Evolutionary conservation across 2,329 filamentous ascomycete genomes (phyloP), one percentile per base, ranked within the genome.

Genomic region (Proliferodiscus dingleyae): DNA sequence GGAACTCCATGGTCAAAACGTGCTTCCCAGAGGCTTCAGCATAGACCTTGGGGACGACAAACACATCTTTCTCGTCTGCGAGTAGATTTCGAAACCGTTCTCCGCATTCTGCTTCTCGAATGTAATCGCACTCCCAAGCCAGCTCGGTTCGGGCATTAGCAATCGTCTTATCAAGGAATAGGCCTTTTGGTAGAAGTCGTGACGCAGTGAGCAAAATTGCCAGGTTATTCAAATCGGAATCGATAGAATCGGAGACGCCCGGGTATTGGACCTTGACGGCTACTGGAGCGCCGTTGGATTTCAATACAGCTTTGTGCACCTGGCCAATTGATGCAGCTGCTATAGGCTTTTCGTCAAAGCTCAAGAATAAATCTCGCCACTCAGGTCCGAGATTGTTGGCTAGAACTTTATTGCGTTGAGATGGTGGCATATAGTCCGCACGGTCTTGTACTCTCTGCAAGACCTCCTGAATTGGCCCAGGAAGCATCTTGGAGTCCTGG

Each of bases 191-290:
- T 1, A 98, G 75, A 21, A 98, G 78, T 46, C 87, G 83, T 4
- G 90, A 95, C 21, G 93, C 93, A 5, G 88, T 93, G 10, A 98
- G 79, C 2, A 98, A 81, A 46, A 98, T 78, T 7, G 86, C 88
- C 24, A 98, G 77, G 60, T 98, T 98, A 67, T 89, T 94, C 1
- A 98, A 77, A 60, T 98, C 93, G 1, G 91, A 96, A 66, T 95
- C 89, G 64, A 98, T 98, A 3, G 90, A 97, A 65, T 88, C 84
- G 15, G 91, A 88, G 1, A 98, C 93, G 11, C 94, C 94, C 0
- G 93, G 93, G 59, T 98, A 98, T 66, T 98, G 93, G 8, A 98
- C 84, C 67, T 98, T 98, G 61, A 98, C 90, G 3, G 93, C 93
- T 0, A 98, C 93, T 34, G 75, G 73, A 53, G 83, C 75, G 30